Evolutionary conservation across 2,329 filamentous ascomycete species (phyloP).

Genomic region (Aspergillus ibericus): DNA sequence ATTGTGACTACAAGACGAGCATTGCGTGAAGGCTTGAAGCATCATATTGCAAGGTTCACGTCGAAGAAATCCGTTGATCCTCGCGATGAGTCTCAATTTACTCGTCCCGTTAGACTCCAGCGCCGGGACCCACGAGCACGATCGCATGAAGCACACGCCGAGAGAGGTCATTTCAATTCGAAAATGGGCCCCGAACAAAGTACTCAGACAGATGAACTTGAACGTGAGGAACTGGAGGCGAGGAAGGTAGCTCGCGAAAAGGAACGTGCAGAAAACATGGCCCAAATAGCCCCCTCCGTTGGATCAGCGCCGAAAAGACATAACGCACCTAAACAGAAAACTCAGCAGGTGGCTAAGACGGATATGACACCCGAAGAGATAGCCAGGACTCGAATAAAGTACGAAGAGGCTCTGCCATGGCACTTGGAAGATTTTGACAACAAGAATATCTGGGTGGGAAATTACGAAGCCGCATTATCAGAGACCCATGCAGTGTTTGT

Average conservation of each 20-base stretch:
- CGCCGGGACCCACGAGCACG: slow-evolving; percentile 76
- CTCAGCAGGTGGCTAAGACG: slow-evolving; percentile 79
- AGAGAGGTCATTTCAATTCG: slow-evolving; percentile 36
- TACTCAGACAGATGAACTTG: slow-evolving; percentile 64
- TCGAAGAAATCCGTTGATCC: slow-evolving; percentile 63
- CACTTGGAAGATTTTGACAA: slow-evolving; percentile 95
- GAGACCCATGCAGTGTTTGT: slow-evolving; percentile 77
- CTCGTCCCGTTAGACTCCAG: slow-evolving; percentile 83
- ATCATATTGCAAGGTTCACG: slow-evolving; percentile 84
- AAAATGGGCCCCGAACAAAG: slow-evolving; percentile 38
- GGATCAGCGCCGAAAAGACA: slow-evolving; percentile 69
- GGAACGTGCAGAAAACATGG: slow-evolving; percentile 80
- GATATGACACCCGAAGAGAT: slow-evolving; percentile 73
- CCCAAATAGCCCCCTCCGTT: slow-evolving; percentile 84
- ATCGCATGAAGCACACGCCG: slow-evolving; percentile 56
- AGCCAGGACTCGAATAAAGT: slow-evolving; percentile 65
- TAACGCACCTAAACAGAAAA: slow-evolving; percentile 70
- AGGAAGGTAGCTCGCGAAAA: slow-evolving; percentile 76
- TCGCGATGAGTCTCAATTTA: slow-evolving; percentile 78
- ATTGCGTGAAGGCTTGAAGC: slow-evolving; percentile 74
- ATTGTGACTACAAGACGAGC: slow-evolving; percentile 81
- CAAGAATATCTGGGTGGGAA: slow-evolving; percentile 90
- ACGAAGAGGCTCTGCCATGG: slow-evolving; percentile 95
- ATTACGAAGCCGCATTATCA: slow-evolving; percentile 85
- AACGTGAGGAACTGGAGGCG: slow-evolving; percentile 59